phyloP scores from a whole-genome alignment of 2,329 filamentous ascomycete species.

The Pseudocercospora crystallina region DNA sequence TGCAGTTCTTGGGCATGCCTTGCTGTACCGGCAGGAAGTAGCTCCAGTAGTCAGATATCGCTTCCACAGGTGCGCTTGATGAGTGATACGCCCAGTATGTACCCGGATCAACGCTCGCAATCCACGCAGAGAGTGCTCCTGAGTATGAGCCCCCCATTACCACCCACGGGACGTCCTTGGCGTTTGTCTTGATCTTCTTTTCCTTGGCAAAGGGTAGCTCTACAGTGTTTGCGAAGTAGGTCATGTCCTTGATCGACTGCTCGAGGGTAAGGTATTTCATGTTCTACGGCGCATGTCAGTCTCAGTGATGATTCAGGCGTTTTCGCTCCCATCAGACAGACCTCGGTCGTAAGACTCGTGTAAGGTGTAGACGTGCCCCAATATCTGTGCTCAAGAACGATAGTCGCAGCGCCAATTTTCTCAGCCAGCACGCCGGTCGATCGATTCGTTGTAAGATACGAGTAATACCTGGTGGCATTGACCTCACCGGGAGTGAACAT shows the following conservation, averaged over 20 bases:
- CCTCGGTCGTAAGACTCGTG: slow-evolving; percentile 48
- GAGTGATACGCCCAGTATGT: slow-evolving; percentile 63
- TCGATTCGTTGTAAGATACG: slow-evolving; percentile 52
- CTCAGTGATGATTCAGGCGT: too few relatives aligned
- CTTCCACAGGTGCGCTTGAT: slow-evolving; percentile 57
- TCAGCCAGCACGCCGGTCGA: slow-evolving; percentile 54
- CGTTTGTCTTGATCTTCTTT: slow-evolving; percentile 47
- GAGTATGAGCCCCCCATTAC: slow-evolving; percentile 57
- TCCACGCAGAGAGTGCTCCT: slow-evolving; percentile 59
- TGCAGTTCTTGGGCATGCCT: slow-evolving; percentile 61
- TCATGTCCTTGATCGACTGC: slow-evolving; percentile 55
- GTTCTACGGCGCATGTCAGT: slow-evolving; percentile 31
- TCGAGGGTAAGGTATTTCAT: slow-evolving; percentile 56
- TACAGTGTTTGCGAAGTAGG: slow-evolving; percentile 55
- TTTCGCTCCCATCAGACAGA: too few relatives aligned
- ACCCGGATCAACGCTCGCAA: slow-evolving; percentile 52
- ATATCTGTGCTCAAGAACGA: slow-evolving; percentile 61
- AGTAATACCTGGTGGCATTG: slow-evolving; percentile 47
- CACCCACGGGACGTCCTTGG: slow-evolving; percentile 57
- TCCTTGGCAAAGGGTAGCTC: slow-evolving; percentile 55
- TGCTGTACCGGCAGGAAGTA: slow-evolving; percentile 59
- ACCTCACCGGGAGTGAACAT: slow-evolving; percentile 49
- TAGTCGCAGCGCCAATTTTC: slow-evolving; percentile 53
- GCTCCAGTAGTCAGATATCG: slow-evolving; percentile 58
- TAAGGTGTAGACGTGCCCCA: slow-evolving; percentile 59